These are phyloP conservation scores for Plasmopara viticola DNA, from an alignment of 352 stramenopile species.

Conservation along the genomic window DNA sequence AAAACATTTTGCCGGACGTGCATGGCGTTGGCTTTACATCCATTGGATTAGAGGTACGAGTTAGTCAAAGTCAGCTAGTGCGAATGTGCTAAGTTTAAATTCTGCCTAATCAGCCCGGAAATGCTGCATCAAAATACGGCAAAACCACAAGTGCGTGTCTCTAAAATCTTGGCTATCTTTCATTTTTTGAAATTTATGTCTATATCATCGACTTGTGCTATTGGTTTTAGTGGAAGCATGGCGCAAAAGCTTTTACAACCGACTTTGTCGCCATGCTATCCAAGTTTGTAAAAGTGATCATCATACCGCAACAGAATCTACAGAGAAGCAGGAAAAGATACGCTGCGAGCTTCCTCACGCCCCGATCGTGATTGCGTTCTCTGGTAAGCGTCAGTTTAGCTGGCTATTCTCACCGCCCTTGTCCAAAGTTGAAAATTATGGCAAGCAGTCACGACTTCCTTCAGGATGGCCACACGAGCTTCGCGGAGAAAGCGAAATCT, in stretches of 20 bases:
- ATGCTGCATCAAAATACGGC: slow-evolving; percentile 74
- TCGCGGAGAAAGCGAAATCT: slow-evolving; percentile 57
- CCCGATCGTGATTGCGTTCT: slow-evolving; percentile 78
- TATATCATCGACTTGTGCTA: neutral
- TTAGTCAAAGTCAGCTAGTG: neutral
- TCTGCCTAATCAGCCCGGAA: slow-evolving; percentile 47
- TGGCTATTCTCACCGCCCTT: slow-evolving; percentile 71
- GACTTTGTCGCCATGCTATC: slow-evolving; percentile 45
- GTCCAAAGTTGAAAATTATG: slow-evolving; percentile 56
- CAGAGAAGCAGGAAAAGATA: slow-evolving; percentile 7
- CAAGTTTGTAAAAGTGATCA: slow-evolving; percentile 50
- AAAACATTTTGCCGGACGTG: slow-evolving; percentile 63
- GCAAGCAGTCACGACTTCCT: slow-evolving; percentile 53
- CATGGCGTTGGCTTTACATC: slow-evolving; percentile 77
- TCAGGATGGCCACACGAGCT: slow-evolving; percentile 61
- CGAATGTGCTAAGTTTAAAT: neutral
- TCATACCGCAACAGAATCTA: neutral
- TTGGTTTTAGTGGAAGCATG: slow-evolving; percentile 42
- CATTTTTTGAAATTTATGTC: neutral
- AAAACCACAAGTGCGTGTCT: slow-evolving; percentile 51
- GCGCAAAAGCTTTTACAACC: slow-evolving; percentile 52
- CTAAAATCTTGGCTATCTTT: neutral
- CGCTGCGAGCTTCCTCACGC: slow-evolving; percentile 39
- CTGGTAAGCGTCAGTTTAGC: slow-evolving; percentile 83
- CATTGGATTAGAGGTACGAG: slow-evolving; percentile 66